Percentiles rank a stretch among this genome's conserved stretches.
These are phyloP conservation scores for Leishmania tropica DNA, from an alignment of 208 protist species.

Conservation along the genomic window DNA sequence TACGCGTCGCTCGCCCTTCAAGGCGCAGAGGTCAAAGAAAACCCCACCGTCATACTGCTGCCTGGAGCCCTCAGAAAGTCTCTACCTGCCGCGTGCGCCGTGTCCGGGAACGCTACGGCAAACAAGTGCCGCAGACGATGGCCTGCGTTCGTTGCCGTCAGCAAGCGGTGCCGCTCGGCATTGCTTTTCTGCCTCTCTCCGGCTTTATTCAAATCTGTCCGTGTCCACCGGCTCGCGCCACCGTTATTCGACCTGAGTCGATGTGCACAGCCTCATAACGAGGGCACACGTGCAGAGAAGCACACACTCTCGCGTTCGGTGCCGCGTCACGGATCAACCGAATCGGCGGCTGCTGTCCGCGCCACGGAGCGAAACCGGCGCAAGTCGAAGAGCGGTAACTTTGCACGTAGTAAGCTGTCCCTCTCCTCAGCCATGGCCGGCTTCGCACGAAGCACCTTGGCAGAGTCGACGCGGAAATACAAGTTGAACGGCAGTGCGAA, in stretches of 20 bases:
- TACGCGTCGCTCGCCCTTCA: background rate
- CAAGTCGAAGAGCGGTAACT: conserved; percentile 64
- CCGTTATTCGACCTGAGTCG: too few relatives aligned
- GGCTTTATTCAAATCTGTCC: background rate
- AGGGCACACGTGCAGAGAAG: background rate
- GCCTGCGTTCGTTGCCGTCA: background rate
- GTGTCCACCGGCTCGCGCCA: background rate
- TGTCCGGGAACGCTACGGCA: background rate
- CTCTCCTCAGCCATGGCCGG: conserved; percentile 42
- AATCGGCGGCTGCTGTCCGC: background rate
- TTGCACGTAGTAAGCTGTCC: conserved; percentile 38
- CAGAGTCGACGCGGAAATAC: conserved; percentile 81
- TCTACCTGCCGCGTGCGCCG: background rate
- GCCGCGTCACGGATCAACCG: background rate
- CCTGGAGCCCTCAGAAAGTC: background rate
- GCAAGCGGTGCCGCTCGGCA: background rate
- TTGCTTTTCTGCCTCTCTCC: background rate
- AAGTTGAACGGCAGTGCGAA: conserved; percentile 88
- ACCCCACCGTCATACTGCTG: background rate
- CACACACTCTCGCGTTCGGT: too few relatives aligned
- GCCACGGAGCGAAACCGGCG: conserved; percentile 48
- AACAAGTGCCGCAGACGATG: background rate
- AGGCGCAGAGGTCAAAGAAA: background rate
- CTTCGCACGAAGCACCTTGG: conserved; percentile 40
- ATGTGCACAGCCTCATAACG: background rate